These are phyloP conservation scores for Castanospermum australe DNA, from an alignment of 306 rosid species.

Conservation along the genomic window DNA sequence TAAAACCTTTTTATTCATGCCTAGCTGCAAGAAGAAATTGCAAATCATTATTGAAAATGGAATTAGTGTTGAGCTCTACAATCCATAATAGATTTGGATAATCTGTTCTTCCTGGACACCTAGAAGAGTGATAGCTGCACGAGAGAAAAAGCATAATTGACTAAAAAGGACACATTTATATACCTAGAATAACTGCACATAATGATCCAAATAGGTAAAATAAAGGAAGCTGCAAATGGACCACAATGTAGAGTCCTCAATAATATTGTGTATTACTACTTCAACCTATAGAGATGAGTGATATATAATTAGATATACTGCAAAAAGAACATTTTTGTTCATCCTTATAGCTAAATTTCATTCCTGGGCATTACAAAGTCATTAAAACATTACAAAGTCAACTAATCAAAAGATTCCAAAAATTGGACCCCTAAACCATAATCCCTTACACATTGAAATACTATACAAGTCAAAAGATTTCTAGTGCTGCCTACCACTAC, in stretches of 20 bases:
- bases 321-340: constrained; percentile 8
- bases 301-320: constrained; percentile 11
- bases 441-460: no score
- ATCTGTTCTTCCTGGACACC: background rate
- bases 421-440: no score
- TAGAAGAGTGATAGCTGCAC: background rate
- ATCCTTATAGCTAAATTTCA: background rate
- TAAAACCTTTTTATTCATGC: background rate
- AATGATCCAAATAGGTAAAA: background rate
- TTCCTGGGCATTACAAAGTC: no score
- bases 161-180: background rate
- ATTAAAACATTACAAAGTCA: no score
- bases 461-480: no score
- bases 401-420: no score
- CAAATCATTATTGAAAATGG: constrained; percentile 2
- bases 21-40: constrained; percentile 6
- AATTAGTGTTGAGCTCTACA: constrained; percentile 11
- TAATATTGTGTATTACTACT: constrained; percentile 65
- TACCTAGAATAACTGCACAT: background rate
- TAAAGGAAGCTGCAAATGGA: background rate
- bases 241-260: constrained; percentile 41
- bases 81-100: background rate
- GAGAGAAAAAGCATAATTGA: background rate
- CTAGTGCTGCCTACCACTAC: no score
- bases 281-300: constrained; percentile 58